These are phyloP conservation scores for Pseudomonodictys pantanalensis DNA, from an alignment of 495 filamentous ascomycete species.

Conservation along the genomic window DNA sequence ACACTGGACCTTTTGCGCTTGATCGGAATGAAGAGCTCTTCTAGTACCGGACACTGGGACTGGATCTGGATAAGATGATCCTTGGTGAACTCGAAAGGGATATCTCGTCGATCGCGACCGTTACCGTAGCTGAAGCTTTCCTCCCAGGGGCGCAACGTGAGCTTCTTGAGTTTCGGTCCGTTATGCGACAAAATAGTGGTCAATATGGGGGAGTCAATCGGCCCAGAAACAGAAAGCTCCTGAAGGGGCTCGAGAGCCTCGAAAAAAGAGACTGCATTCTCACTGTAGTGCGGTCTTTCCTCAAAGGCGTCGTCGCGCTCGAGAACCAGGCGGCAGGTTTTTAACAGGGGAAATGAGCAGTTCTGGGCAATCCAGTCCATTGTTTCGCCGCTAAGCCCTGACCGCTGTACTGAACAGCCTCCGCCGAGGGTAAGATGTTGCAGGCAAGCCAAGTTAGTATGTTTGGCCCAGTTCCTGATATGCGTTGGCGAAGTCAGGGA, in stretches of 20 bases:
- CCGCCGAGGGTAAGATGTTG: conserved; percentile 20
- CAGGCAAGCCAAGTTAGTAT: conserved; percentile 19
- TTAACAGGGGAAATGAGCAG: conserved; percentile 12
- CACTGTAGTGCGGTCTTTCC: conserved; percentile 19
- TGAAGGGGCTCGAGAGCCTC: conserved; percentile 17
- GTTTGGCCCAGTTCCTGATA: conserved; percentile 18
- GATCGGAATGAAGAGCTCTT: conserved; percentile 19
- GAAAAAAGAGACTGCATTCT: conserved; percentile 22
- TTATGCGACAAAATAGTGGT: conserved; percentile 14
- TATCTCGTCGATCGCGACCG: conserved; percentile 17
- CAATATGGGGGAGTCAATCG: conserved; percentile 12
- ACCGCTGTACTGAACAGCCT: not conserved
- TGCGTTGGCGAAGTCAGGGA: not conserved
- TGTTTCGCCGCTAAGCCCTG: conserved; percentile 10
- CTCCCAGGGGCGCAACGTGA: conserved; percentile 9
- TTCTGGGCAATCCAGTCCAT: conserved; percentile 17
- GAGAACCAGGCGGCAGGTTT: conserved; percentile 12
- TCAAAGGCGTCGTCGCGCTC: conserved; percentile 8
- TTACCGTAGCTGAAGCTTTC: not conserved
- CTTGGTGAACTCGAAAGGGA: conserved; percentile 21
- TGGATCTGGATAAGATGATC: conserved; percentile 21
- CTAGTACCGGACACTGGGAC: conserved; percentile 13
- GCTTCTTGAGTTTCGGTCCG: conserved; percentile 21
- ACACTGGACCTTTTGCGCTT: conserved; percentile 23
- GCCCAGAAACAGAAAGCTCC: conserved; percentile 10